Evolutionary conservation across 352 stramenopile species (phyloP), one percentile per base, ranked within the genome.

Genomic region (Pelagophyceae sp.): DNA sequence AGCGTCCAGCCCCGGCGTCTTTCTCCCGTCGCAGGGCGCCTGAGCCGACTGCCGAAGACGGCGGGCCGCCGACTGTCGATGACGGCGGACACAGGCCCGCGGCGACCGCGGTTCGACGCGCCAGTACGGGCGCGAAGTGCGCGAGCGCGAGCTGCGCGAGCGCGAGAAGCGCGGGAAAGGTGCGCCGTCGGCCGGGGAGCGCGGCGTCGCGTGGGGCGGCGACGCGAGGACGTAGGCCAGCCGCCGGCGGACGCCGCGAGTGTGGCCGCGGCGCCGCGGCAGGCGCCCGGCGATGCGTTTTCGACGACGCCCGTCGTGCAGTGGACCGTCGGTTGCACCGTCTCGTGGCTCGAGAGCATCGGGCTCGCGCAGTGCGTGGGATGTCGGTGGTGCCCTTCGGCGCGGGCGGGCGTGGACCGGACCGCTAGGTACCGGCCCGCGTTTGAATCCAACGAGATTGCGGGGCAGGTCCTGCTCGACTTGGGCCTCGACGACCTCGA

Each of bases 401-500:
- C n/a, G n/a, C n/a, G n/a, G n/a, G n/a, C n/a, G n/a, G n/a, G n/a
- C n/a, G n/a, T n/a, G n/a, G n/a, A n/a, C n/a, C n/a, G n/a, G n/a
- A n/a, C n/a, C n/a, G n/a, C n/a, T n/a, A n/a, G n/a, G n/a, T 84
- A 84, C 58, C 35, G 54, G 6, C 31, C 78, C 2, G 35, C 29
- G 32, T 84, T 84, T 80, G 63, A 77, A 0, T 70, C 77, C 35
- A 80, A 75, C 17, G 80, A 72, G 19, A 79, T 84, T 32, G 75
- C 78, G 33, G 80, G 80, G 19, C 32, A 45, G 37, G 76, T 82
- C 54, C 54, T 84, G 3, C 80, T 79, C 38, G 80, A 83, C 37
- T 50, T 84, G 17, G 81, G 76, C 31, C 79, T 83, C 35, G 80
- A 93, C 29, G 90, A 95, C 72, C 82, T 95, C 15, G 88, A 89